phyloP scores from a whole-genome alignment of 805 yeast species.

The Cyberlindnera amylophila region DNA sequence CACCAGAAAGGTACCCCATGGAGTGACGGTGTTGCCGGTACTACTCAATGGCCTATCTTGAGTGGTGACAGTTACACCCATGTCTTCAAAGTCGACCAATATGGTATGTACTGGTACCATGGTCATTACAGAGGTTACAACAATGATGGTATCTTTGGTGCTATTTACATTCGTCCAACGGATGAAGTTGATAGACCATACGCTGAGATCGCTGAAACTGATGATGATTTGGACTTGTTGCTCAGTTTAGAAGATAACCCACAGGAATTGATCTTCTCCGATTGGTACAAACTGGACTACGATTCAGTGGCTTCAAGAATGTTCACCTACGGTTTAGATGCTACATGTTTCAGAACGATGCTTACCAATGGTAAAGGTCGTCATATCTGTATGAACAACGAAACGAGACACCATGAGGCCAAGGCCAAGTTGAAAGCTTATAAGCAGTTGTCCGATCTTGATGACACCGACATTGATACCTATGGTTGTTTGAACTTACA shows the following conservation, averaged over 20 bases:
- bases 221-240: constrained; percentile 30
- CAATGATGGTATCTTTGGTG: constrained; percentile 43
- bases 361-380: constrained; percentile 31
- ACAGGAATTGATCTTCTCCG: constrained; percentile 33
- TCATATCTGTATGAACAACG: constrained; percentile 6
- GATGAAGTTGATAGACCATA: constrained; percentile 32
- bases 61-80: constrained; percentile 38
- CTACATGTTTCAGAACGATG: constrained; percentile 32
- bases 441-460: neutral
- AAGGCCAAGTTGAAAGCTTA: neutral
- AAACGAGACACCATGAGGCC: neutral
- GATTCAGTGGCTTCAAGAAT: constrained; percentile 34
- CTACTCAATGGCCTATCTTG: constrained; percentile 41
- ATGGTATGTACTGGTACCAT: constrained; percentile 50
- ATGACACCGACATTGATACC: constrained; percentile 3
- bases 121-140: constrained; percentile 41
- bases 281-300: constrained; percentile 36
- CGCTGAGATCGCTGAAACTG: constrained; percentile 22
- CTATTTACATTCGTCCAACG: constrained; percentile 37
- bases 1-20: constrained; percentile 40
- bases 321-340: constrained; percentile 33
- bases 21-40: constrained; percentile 45
- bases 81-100: constrained; percentile 34
- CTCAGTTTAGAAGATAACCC: constrained; percentile 28
- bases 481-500: constrained; percentile 12